Conservation (phyloP, 2,329 filamentous ascomycete genomes). For the Corynespora cassiicola region DNA sequence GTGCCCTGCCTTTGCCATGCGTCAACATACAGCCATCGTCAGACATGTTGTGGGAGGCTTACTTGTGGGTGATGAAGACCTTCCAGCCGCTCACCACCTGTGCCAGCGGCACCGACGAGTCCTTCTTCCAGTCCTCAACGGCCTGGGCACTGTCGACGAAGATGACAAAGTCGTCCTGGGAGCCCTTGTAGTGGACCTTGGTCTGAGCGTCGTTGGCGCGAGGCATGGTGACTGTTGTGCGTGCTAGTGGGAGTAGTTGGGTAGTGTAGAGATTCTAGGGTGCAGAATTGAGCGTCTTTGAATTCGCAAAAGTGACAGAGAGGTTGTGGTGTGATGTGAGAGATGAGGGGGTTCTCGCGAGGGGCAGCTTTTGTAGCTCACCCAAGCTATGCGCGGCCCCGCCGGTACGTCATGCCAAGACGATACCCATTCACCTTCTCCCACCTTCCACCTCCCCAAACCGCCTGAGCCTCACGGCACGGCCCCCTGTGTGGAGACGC, state of each 20-base stretch:
- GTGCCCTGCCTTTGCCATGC: slow-evolving; percentile 72
- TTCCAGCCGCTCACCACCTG: slow-evolving; percentile 89
- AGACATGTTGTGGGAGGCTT: slow-evolving; percentile 48
- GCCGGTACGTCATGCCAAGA: slow-evolving; percentile 43
- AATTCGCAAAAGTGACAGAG: slow-evolving; percentile 2
- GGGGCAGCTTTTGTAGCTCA: slow-evolving; percentile 41
- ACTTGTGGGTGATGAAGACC: slow-evolving; percentile 91
- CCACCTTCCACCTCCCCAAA: slow-evolving; percentile 9
- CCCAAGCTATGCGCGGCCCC: slow-evolving; percentile 24
- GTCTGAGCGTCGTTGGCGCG: slow-evolving; percentile 62
- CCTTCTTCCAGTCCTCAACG: slow-evolving; percentile 81
- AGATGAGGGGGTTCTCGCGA: slow-evolving; percentile 8
- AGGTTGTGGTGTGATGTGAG: slow-evolving; percentile 8
- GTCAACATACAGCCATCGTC: slow-evolving; percentile 1
- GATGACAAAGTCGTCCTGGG: slow-evolving; percentile 71
- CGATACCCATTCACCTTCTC: slow-evolving; percentile 12
- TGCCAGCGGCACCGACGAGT: slow-evolving; percentile 78
- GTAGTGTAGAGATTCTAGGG: background rate
- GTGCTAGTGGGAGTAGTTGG: slow-evolving; percentile 8
- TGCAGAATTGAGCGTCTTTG: slow-evolving; percentile 6
- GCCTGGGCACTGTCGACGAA: slow-evolving; percentile 67
- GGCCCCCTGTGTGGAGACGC: slow-evolving; percentile 2
- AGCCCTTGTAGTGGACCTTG: slow-evolving; percentile 89
- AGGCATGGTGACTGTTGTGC: slow-evolving; percentile 35
- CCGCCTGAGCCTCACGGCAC: slow-evolving; percentile 5